phyloP scores from a whole-genome alignment of 768 basidiomycete genomes.

The Butyriboletus loyo region DNA sequence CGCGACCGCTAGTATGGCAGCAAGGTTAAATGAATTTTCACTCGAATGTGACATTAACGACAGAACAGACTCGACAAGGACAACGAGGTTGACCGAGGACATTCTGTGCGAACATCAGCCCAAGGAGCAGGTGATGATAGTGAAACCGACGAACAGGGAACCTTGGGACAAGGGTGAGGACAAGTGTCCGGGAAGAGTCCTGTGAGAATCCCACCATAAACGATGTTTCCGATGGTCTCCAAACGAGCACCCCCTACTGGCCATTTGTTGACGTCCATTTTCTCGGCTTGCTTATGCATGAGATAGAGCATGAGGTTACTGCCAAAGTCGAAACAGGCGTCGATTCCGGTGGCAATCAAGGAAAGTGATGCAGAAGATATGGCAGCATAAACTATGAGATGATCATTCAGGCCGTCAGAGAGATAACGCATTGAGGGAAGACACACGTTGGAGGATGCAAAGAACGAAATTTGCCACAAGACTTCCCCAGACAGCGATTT shows the following conservation, averaged over 20 bases:
- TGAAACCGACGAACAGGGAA: conserved; percentile 36
- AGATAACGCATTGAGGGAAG: neutral
- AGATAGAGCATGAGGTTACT: conserved; percentile 80
- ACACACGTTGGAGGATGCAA: conserved; percentile 65
- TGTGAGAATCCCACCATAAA: conserved; percentile 56
- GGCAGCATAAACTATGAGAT: conserved; percentile 79
- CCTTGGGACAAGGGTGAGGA: conserved; percentile 34
- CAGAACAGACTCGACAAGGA: conserved; percentile 84
- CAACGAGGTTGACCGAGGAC: conserved; percentile 87
- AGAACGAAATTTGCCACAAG: conserved; percentile 73
- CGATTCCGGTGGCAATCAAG: conserved; percentile 85
- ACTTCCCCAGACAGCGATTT: conserved; percentile 84
- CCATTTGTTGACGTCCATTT: conserved; percentile 82
- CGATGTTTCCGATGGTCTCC: conserved; percentile 85
- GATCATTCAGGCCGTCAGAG: neutral
- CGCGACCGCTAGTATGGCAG: conserved; percentile 79
- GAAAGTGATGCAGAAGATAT: conserved; percentile 80
- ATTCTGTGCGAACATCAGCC: conserved; percentile 49
- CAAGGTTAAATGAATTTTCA: conserved; percentile 64
- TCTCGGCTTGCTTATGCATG: conserved; percentile 69
- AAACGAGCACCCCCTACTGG: conserved; percentile 88
- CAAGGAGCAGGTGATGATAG: neutral
- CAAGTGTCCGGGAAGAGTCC: neutral
- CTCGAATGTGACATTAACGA: conserved; percentile 62
- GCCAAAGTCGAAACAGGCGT: conserved; percentile 81